phyloP scores from a whole-genome alignment of 2,329 filamentous ascomycete species.

The Trichoderma guizhouense region DNA sequence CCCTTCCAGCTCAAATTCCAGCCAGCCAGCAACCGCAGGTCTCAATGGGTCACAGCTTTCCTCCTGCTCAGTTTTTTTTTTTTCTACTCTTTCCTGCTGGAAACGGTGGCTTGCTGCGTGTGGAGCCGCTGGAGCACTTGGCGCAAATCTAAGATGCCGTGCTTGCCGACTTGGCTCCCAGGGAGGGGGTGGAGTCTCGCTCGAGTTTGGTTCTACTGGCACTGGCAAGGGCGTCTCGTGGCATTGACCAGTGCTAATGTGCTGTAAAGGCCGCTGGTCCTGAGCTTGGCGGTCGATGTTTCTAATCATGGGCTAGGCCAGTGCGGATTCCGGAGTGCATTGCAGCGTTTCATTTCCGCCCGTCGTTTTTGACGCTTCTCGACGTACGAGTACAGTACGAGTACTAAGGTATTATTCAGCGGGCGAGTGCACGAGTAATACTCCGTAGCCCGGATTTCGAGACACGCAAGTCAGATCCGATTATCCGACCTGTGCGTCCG shows the following conservation, averaged over 20 bases:
- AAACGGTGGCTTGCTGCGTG: constrained; percentile 12
- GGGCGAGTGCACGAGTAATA: neutral
- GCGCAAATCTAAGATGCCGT: constrained; percentile 18
- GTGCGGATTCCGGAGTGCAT: neutral
- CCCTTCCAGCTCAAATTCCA: neutral
- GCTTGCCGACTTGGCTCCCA: constrained; percentile 19
- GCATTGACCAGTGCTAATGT: neutral
- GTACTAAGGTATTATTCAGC: neutral
- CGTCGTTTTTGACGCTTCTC: neutral
- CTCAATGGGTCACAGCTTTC: neutral
- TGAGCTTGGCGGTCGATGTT: neutral
- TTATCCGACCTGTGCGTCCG: neutral
- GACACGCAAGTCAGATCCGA: neutral
- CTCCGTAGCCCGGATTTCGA: neutral
- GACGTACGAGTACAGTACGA: neutral
- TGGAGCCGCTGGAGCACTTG: constrained; percentile 13
- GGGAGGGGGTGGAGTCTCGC: constrained; percentile 5
- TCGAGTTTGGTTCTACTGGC: neutral
- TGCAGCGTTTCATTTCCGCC: neutral
- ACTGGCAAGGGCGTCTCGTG: constrained; percentile 13
- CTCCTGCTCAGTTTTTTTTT: neutral
- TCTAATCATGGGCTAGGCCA: neutral
- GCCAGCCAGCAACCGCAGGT: neutral
- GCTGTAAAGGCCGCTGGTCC: neutral
- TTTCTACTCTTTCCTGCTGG: neutral